A percentile compares a stretch with the other conserved stretches of the same genome.
Evolutionary conservation across 1,139 yeast species (phyloP).

Genomic region (Pichia sp.): DNA sequence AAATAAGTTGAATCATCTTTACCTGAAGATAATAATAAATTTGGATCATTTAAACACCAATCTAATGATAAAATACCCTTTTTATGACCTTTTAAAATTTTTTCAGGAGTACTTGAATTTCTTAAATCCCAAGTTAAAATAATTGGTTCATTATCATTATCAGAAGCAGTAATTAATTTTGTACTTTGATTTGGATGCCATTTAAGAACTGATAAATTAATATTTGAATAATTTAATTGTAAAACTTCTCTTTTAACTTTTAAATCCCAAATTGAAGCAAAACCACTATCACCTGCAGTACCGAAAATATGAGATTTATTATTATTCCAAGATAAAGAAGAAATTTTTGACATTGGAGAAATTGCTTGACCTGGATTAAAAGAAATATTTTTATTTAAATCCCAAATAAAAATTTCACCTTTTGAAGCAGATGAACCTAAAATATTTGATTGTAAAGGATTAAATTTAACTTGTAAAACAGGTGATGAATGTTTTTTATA

Average conservation of each 20-base stretch:
- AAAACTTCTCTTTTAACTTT: conserved; percentile 83
- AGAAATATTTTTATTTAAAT: conserved; percentile 61
- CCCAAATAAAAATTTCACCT: conserved; percentile 91
- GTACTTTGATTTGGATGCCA: conserved; percentile 91
- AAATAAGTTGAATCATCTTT: conserved; percentile 81
- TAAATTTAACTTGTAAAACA: conserved; percentile 71
- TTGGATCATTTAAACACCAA: conserved; percentile 86
- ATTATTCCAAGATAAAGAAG: conserved; percentile 86
- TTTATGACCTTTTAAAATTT: conserved; percentile 69
- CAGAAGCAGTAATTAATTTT: conserved; percentile 80
- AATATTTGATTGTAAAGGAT: conserved; percentile 63
- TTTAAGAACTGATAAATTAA: conserved; percentile 60
- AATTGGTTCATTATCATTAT: conserved; percentile 72
- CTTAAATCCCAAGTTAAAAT: conserved; percentile 91
- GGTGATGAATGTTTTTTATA: conserved; percentile 63
- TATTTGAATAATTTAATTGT: conserved; percentile 65
- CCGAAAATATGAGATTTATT: conserved; percentile 84
- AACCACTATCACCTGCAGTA: conserved; percentile 74
- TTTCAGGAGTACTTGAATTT: conserved; percentile 85
- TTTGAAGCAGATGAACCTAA: conserved; percentile 83
- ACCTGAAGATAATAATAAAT: conserved; percentile 77
- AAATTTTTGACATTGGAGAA: conserved; percentile 78
- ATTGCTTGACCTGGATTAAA: conserved; percentile 70
- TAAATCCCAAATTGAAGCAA: conserved; percentile 91
- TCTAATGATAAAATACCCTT: conserved; percentile 87